Percentiles rank a stretch among this genome's conserved stretches.
These are phyloP conservation scores for Marchantia paleacea DNA, from an alignment of 225 moss, liverwort and hornwort species.

Conservation along the genomic window DNA sequence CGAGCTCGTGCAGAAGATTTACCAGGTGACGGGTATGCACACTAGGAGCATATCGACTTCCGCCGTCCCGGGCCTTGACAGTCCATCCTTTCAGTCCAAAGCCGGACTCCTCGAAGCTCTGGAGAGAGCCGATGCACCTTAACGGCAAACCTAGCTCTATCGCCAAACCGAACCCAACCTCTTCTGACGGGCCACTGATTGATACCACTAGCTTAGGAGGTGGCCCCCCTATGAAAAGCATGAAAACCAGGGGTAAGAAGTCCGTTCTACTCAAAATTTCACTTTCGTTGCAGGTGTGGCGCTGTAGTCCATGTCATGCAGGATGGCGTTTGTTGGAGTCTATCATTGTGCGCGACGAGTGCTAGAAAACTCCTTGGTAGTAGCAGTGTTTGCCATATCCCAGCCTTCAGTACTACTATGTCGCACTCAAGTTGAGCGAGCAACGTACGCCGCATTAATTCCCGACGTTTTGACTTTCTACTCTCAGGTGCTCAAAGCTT, in stretches of 20 bases:
- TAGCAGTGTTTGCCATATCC: neutral
- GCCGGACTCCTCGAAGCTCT: conserved; percentile 20
- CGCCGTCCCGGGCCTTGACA: conserved; percentile 27
- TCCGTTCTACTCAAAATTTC: neutral
- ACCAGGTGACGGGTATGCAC: conserved; percentile 28
- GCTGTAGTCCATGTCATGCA: neutral
- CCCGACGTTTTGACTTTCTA: neutral
- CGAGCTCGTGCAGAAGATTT: conserved; percentile 33
- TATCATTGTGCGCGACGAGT: neutral
- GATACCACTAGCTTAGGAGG: conserved; percentile 25
- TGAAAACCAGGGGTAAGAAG: conserved; percentile 34
- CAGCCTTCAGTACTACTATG: neutral
- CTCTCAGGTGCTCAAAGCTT: conserved; percentile 30
- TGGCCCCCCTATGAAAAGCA: conserved; percentile 17
- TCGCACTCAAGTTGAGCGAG: neutral
- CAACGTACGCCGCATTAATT: neutral
- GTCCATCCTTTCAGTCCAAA: conserved; percentile 20
- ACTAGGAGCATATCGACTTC: conserved; percentile 39
- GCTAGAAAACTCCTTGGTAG: neutral
- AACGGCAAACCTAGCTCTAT: conserved; percentile 14
- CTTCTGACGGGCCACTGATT: conserved; percentile 27
- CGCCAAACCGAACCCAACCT: conserved; percentile 19
- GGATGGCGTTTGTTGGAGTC: neutral
- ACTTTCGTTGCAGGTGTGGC: neutral
- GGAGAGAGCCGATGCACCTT: conserved; percentile 32